A percentile compares a stretch with the other conserved stretches of the same genome.
phyloP scores from a whole-genome alignment of 306 rosid genomes.

The Vigna nakashimae region DNA sequence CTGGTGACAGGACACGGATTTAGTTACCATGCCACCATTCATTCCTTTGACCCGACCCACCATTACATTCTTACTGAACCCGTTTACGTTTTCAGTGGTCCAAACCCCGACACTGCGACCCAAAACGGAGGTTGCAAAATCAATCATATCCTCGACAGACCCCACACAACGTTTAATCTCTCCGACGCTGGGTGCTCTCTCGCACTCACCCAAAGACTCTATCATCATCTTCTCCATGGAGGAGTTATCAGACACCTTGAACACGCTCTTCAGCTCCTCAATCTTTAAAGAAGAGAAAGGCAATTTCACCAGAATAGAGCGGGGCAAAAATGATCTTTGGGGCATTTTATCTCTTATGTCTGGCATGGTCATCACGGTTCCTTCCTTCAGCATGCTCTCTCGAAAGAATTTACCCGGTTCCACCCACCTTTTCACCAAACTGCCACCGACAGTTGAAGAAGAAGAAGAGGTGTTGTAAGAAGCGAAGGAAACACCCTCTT shows the following conservation, averaged over 20 bases:
- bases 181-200: slow-evolving; percentile 69
- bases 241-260: neutral
- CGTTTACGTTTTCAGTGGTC: slow-evolving; percentile 61
- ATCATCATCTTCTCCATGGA: slow-evolving; percentile 3
- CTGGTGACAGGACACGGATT: slow-evolving; percentile 85
- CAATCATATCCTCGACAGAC: slow-evolving; percentile 82
- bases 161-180: slow-evolving; percentile 87
- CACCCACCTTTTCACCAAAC: slow-evolving; percentile 16
- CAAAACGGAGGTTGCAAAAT: slow-evolving; percentile 69
- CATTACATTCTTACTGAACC: slow-evolving; percentile 56
- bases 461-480: neutral
- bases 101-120: slow-evolving; percentile 67
- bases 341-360: slow-evolving; percentile 25
- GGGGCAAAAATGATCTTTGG: slow-evolving; percentile 4
- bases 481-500: neutral
- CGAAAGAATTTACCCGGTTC: slow-evolving; percentile 19
- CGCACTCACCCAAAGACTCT: slow-evolving; percentile 66
- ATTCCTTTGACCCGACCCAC: slow-evolving; percentile 66
- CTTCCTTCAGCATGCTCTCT: slow-evolving; percentile 8
- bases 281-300: neutral
- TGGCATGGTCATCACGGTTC: neutral
- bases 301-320: neutral
- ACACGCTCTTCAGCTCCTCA: neutral
- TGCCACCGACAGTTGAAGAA: neutral
- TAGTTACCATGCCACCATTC: slow-evolving; percentile 71